phyloP scores from a whole-genome alignment of 2,329 filamentous ascomycete species.

The Dactylellina parvicollis region DNA sequence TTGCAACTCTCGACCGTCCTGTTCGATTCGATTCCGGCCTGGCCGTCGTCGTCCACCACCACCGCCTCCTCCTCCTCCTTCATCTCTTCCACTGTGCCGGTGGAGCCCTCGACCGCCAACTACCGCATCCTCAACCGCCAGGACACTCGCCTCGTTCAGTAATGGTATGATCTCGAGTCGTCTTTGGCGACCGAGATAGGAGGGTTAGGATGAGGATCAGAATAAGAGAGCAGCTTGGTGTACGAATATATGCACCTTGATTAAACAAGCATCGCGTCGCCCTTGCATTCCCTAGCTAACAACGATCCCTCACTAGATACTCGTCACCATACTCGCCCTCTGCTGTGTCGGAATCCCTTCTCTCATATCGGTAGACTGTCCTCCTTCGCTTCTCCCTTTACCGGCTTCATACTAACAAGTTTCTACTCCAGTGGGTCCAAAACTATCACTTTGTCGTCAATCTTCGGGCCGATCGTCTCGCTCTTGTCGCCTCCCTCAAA shows the following conservation, averaged over 20 bases:
- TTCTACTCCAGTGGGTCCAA: constrained; percentile 68
- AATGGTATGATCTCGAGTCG: constrained; percentile 32
- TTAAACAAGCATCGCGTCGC: neutral
- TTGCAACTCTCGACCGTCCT: too few species aligned
- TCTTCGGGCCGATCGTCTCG: constrained; percentile 71
- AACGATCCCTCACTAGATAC: constrained; percentile 60
- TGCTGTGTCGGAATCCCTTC: constrained; percentile 77
- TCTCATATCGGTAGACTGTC: constrained; percentile 71
- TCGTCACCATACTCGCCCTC: constrained; percentile 75
- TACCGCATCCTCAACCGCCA: neutral
- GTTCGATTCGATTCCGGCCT: too few species aligned
- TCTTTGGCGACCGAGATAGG: constrained; percentile 15
- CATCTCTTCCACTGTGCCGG: too few species aligned
- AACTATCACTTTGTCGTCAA: constrained; percentile 71
- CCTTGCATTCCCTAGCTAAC: neutral
- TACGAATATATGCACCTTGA: constrained; percentile 1
- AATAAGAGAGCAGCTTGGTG: constrained; percentile 84
- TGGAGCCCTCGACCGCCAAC: too few species aligned
- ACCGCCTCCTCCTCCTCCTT: too few species aligned
- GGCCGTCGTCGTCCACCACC: too few species aligned
- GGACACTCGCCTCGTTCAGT: neutral
- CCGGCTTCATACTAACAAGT: constrained; percentile 1
- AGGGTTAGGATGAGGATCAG: constrained; percentile 75
- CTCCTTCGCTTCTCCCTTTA: neutral
- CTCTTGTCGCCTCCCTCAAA: constrained; percentile 85